Conservation (phyloP, 495 filamentous ascomycete species). For the Annulohypoxylon stygium region DNA sequence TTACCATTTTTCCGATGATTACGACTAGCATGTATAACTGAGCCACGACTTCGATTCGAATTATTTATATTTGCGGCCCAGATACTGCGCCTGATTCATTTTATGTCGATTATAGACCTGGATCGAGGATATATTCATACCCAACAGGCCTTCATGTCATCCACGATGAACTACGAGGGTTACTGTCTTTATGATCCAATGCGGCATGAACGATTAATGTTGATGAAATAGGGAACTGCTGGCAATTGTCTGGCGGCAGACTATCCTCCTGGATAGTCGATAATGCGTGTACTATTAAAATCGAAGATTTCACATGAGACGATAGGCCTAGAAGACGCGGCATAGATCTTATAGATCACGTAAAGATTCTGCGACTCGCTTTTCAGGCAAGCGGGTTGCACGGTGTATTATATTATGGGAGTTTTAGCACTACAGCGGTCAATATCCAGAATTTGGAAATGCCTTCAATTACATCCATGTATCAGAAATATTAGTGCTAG, state of each 20-base stretch:
- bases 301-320: not conserved
- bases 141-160: not conserved
- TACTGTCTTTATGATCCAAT: slow-evolving; percentile 7
- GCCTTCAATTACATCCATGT: not conserved
- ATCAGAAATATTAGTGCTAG: not conserved
- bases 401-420: slow-evolving; percentile 28
- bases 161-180: not conserved
- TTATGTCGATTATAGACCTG: not conserved
- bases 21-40: not conserved
- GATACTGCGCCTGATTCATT: not conserved
- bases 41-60: not conserved
- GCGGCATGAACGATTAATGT: slow-evolving; percentile 7
- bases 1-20: slow-evolving; percentile 47
- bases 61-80: slow-evolving; percentile 5
- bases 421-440: slow-evolving; percentile 1
- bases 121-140: slow-evolving; percentile 4
- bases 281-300: slow-evolving; percentile 7
- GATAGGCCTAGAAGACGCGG: slow-evolving; percentile 8
- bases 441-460: slow-evolving; percentile 15
- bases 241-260: not conserved
- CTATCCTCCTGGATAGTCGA: not conserved
- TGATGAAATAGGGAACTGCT: not conserved
- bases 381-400: slow-evolving; percentile 2
- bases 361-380: slow-evolving; percentile 9
- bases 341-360: slow-evolving; percentile 19